Conservation (phyloP, 2,329 filamentous ascomycete genomes). For the Fusarium austroafricanum region DNA sequence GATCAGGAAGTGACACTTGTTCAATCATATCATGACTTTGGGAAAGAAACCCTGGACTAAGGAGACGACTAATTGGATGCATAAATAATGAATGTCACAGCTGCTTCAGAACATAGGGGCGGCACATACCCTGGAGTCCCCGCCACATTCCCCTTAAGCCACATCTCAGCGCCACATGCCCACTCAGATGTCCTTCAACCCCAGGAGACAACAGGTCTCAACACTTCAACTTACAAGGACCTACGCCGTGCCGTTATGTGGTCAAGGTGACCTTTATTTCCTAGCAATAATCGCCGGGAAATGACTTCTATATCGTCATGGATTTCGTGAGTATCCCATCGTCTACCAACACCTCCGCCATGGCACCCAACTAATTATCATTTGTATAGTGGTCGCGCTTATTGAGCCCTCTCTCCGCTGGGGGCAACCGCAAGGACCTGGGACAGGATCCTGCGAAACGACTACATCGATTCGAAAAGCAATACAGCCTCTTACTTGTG, state of each 20-base stretch:
- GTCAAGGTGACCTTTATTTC: conserved; percentile 29
- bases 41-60: no score
- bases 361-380: conserved; percentile 31
- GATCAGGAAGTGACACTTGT: no score
- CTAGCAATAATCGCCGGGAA: conserved; percentile 47
- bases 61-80: no score
- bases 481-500: conserved; percentile 72
- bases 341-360: neutral
- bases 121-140: conserved; percentile 16
- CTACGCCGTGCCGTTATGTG: conserved; percentile 34
- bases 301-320: conserved; percentile 64
- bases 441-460: conserved; percentile 72
- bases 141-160: conserved; percentile 22
- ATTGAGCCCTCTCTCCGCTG: conserved; percentile 70
- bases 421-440: conserved; percentile 67
- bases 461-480: conserved; percentile 74
- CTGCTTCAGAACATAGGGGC: conserved; percentile 11
- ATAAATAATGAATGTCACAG: no score
- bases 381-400: conserved; percentile 71
- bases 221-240: conserved; percentile 39
- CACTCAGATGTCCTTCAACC: conserved; percentile 2
- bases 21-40: no score
- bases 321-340: conserved; percentile 63
- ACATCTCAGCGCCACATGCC: conserved; percentile 25
- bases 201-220: conserved; percentile 38